phyloP scores from a whole-genome alignment of 2,329 filamentous ascomycete genomes.

The Coniochaeta sp. region DNA sequence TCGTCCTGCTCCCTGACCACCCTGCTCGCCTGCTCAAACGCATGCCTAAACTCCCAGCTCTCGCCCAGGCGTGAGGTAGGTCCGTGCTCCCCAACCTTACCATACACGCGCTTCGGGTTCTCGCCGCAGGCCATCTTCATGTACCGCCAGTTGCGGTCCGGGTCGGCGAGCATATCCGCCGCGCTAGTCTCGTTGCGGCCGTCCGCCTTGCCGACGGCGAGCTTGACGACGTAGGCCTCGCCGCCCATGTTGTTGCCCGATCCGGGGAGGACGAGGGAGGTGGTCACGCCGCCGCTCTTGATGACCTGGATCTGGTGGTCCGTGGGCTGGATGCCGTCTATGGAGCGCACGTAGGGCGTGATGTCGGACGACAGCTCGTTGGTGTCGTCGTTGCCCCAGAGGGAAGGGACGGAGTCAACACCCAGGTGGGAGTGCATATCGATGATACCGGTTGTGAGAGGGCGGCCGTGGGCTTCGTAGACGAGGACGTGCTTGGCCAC shows the following conservation, averaged over 20 bases:
- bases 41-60: conserved; percentile 61
- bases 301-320: conserved; percentile 62
- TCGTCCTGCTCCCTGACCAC: conserved; percentile 56
- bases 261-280: conserved; percentile 58
- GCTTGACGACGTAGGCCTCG: conserved; percentile 63
- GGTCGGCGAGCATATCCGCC: conserved; percentile 57
- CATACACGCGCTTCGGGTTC: conserved; percentile 57
- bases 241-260: conserved; percentile 69
- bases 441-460: conserved; percentile 59
- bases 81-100: conserved; percentile 43
- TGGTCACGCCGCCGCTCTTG: conserved; percentile 65
- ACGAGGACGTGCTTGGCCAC: conserved; percentile 41
- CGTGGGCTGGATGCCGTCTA: conserved; percentile 56
- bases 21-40: conserved; percentile 54
- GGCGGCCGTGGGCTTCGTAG: conserved; percentile 53
- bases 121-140: conserved; percentile 75
- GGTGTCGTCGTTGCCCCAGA: conserved; percentile 49
- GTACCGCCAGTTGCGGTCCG: conserved; percentile 58
- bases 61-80: conserved; percentile 59
- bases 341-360: conserved; percentile 60
- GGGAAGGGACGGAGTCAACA: conserved; percentile 46
- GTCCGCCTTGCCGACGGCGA: conserved; percentile 50
- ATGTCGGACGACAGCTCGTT: conserved; percentile 60
- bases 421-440: conserved; percentile 68
- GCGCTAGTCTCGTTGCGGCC: conserved; percentile 58